Evolutionary conservation across 2,329 filamentous ascomycete species (phyloP).

Genomic region (Gnomoniopsis sp.): DNA sequence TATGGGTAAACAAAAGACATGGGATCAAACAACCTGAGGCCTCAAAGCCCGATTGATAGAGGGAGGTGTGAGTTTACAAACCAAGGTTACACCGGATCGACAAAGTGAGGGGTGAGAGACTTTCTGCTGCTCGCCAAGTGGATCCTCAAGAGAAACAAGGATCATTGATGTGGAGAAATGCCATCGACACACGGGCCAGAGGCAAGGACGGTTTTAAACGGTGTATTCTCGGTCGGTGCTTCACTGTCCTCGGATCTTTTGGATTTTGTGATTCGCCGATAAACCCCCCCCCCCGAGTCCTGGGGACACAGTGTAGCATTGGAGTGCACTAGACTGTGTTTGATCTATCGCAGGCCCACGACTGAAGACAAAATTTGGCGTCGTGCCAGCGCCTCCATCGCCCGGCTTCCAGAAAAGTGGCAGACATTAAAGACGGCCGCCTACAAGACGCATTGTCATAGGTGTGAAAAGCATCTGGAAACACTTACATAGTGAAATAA

Average conservation of each 20-base stretch:
- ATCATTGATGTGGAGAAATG: neutral
- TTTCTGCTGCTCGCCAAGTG: slow-evolving; percentile 14
- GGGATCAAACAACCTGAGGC: neutral
- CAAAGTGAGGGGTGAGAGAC: slow-evolving; percentile 13
- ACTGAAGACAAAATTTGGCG: neutral
- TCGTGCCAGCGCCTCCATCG: neutral
- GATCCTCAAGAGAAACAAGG: slow-evolving; percentile 6
- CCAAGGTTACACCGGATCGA: slow-evolving; percentile 15
- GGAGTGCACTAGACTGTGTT: no score
- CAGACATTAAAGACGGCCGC: no score
- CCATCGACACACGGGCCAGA: neutral
- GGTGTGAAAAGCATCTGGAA: neutral
- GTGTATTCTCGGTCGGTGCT: no score
- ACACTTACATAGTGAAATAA: no score
- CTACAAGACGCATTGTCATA: no score
- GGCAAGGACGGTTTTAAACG: neutral
- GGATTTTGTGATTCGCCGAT: no score
- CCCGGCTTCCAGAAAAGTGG: no score
- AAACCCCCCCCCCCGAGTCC: neutral
- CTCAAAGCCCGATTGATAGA: slow-evolving; percentile 2
- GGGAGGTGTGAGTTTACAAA: slow-evolving; percentile 15
- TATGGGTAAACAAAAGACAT: neutral
- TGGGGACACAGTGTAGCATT: neutral
- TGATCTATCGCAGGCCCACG: no score
- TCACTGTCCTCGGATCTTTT: no score